Conservation (phyloP, 371 early-diverging fungal genomes). For the Nematocida major region DNA sequence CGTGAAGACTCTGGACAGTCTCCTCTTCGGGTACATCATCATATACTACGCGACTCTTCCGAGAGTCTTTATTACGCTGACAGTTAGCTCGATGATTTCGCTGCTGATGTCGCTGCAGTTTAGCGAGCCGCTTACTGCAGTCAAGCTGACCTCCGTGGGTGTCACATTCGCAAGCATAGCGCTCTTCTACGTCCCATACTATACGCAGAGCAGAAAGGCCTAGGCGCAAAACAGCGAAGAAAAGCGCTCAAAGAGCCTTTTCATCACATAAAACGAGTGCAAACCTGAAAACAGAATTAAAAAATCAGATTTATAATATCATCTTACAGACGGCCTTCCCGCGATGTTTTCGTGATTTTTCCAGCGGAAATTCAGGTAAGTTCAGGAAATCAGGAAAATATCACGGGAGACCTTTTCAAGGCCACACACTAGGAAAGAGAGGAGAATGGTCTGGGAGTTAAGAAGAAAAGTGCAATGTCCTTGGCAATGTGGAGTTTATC, state of each 20-base stretch:
- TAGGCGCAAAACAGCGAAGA: not conserved
- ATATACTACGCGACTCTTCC: not conserved
- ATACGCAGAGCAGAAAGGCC: not conserved
- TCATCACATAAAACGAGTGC: not conserved
- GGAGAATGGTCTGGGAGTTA: no score
- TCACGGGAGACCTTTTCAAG: no score
- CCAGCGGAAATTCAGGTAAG: no score
- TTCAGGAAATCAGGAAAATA: no score
- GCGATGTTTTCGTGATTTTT: no score
- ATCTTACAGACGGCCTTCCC: no score
- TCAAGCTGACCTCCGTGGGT: not conserved
- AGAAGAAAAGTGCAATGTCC: no score
- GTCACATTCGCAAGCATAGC: not conserved
- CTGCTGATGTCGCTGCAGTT: slow-evolving; percentile 8
- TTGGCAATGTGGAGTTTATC: no score
- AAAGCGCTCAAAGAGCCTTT: no score
- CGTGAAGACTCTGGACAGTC: not conserved
- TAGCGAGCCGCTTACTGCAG: not conserved
- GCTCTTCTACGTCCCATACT: not conserved
- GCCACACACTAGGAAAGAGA: no score
- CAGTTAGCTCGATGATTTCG: not conserved
- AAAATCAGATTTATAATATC: no score
- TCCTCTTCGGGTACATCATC: slow-evolving; percentile 10
- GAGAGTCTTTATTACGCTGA: not conserved
- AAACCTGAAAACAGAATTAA: not conserved